A percentile compares a stretch with the other conserved stretches of the same genome.
Evolutionary conservation across 1,284 basidiomycete genomes (phyloP).

Genomic region (Ceratorhiza oryzae-sativae): DNA sequence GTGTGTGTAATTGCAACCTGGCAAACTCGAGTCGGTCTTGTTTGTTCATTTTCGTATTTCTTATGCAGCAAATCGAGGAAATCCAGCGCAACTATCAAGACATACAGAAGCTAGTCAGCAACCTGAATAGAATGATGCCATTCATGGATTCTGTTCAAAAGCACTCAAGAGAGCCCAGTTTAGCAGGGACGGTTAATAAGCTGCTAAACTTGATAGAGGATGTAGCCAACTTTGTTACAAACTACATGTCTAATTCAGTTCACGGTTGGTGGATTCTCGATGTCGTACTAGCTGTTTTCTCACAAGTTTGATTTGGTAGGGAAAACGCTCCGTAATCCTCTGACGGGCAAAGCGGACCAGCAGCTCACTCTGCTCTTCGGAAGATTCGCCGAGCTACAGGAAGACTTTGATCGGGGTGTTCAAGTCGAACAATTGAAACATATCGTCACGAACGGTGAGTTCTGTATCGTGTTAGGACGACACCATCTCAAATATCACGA

Average conservation of each 20-base stretch:
- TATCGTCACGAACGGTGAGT: background rate
- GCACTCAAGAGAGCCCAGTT: background rate
- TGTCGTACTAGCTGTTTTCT: background rate
- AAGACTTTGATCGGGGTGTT: conserved; percentile 12
- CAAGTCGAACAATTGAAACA: background rate
- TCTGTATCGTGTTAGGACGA: too few relatives aligned
- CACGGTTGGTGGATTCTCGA: background rate
- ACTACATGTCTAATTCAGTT: background rate
- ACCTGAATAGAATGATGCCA: background rate
- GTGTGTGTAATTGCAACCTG: background rate
- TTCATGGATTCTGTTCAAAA: background rate
- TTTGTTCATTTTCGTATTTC: background rate
- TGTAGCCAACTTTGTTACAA: background rate
- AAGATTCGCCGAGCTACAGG: background rate
- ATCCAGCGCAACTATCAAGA: conserved; percentile 2
- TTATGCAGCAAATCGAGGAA: background rate
- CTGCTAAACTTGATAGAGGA: conserved; percentile 16
- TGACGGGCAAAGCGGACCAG: background rate
- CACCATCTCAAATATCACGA: too few relatives aligned
- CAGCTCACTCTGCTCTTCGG: background rate
- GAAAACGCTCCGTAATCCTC: background rate
- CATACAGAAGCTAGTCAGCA: background rate
- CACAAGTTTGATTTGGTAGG: background rate
- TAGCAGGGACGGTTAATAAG: background rate
- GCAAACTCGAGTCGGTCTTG: too few relatives aligned